Base-by-base conservation (phyloP, 2,329 filamentous ascomycete species). In the Aspergillus sojae region DNA sequence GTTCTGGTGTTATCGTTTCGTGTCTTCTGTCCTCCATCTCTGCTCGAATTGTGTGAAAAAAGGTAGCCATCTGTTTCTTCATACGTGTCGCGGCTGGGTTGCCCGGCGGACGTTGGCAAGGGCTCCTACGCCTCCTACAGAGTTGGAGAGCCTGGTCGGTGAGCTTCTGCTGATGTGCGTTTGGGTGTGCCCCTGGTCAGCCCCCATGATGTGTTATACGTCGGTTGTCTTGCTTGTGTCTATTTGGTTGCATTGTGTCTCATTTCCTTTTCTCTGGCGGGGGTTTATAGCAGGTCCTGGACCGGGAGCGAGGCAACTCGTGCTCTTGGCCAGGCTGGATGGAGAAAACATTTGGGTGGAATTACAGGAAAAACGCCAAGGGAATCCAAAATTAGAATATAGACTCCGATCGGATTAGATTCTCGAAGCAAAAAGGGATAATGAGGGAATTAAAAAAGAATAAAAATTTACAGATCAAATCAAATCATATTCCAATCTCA, bases 321-420 rank as follows among this genome's bases (percentile, higher is more conserved):
- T 10, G 6, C n/a, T n/a, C 21, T 30, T 21, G n/a, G 21, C 32
- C 43, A 50, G 59, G 59, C 28, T 36, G 32, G 53, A 45, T 23
- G 30, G 54, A 36, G 36, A 39, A 52, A 56, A 63, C 46, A 62
- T 39, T 52, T 59, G 57, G 53, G 63, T 61, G 57, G 46, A 53
- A 36, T 52, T 28, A 52, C 36, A 41, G 36, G 32, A 32, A 30
- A 19, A 52, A 32, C 14, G 48, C 48, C 48, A 39, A 61, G 58
- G 60, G 61, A 53, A 58, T 46, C 53, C 55, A 57, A 69, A 68
- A 68, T 62, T 70, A 69, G 65, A 69, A 62, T 66, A 70, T 69
- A 68, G 67, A 69, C 61, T 62, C 56, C 56, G 43, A 46, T 50
- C 66, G 60, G 55, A 62, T 64, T 58, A 57, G 59, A 60, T 43